These are phyloP conservation scores for Rhodofomes roseus DNA, from an alignment of 1,284 basidiomycete species.

Conservation along the genomic window DNA sequence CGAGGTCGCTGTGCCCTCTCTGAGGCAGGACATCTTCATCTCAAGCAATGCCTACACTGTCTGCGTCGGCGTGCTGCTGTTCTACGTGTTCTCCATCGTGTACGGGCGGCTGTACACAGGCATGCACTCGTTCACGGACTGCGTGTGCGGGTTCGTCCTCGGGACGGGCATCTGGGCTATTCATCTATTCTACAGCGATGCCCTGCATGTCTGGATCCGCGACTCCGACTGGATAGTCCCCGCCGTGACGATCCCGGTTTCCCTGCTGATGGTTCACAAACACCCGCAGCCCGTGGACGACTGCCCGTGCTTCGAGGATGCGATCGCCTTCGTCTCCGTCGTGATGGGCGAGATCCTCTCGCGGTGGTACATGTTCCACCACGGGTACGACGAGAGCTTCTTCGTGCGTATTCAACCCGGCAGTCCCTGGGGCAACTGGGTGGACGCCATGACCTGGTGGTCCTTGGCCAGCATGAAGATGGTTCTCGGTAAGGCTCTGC, in stretches of 20 bases:
- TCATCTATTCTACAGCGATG: constrained; percentile 37
- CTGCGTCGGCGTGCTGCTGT: constrained; percentile 42
- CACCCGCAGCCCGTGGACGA: constrained; percentile 95
- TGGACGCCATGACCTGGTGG: constrained; percentile 54
- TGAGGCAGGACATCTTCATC: constrained; percentile 26
- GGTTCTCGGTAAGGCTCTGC: constrained; percentile 40
- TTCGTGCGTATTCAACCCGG: constrained; percentile 52
- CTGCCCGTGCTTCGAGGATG: constrained; percentile 98
- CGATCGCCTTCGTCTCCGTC: constrained; percentile 89
- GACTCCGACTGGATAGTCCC: constrained; percentile 66
- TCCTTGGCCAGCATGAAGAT: constrained; percentile 58
- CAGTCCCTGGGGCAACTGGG: constrained; percentile 45
- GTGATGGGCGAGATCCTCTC: constrained; percentile 75
- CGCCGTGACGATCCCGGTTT: constrained; percentile 57
- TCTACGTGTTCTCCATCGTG: constrained; percentile 79
- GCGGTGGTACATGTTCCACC: constrained; percentile 50
- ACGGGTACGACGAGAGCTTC: constrained; percentile 33
- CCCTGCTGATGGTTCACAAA: constrained; percentile 75
- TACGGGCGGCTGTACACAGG: constrained; percentile 89
- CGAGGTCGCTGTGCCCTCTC: not conserved
- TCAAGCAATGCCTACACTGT: constrained; percentile 42
- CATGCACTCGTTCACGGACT: constrained; percentile 88
- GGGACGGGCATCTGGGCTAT: constrained; percentile 66
- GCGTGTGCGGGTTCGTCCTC: constrained; percentile 60
- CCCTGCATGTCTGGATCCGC: constrained; percentile 49